Evolutionary conservation across 2,329 filamentous ascomycete species (phyloP), one percentile per base, ranked within the genome.

Genomic region (Ophiognomonia clavigignenti-juglandacearum): DNA sequence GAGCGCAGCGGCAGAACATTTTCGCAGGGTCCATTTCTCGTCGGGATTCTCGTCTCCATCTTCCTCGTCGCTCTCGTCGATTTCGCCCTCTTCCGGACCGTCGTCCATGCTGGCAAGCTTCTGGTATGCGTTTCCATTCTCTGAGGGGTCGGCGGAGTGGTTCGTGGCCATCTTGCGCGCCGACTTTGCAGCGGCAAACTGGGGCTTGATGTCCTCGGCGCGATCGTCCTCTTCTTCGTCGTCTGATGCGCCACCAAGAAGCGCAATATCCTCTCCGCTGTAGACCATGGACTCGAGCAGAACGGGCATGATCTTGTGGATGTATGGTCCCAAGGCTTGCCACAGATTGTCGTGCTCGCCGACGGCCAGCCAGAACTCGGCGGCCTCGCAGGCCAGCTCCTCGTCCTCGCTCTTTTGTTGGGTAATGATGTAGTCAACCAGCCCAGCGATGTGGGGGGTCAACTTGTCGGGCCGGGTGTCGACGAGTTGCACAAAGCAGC

Each of bases 261-360:
- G 75, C 27, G 88, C 77, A 57, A 96, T 93, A 55, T 97, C 93
- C 57, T 98, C 93, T 54, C 93, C 88, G 59, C 86, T 88, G 64
- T 97, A 98, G 2, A 97, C 83, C 92, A 98, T 98, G 62, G 88
- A 95, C 55, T 93, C 83, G 7, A 98, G 77, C 43, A 98, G 72
- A 1, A 96, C 86, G 0, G 93, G 93, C 24, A 98, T 85, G 54
- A 97, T 92, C 64, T 87, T 88, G 55, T 78, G 68, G 47, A 97
- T 79, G 61, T 88, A 88, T 0, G 90, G 90, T 8, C 78, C 82
- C 38, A 98, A 73, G 1, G 82, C 78, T 55, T 82, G 77, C 71
- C 88, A 89, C 44, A 97, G 71, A 50, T 85, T 80, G 35, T 87
- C 80, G 61, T 96, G 88, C 63, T 96, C 93, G 51, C 90, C 91